Evolutionary conservation across 257 asterid species (phyloP).

Genomic region (Solanum piurae): DNA sequence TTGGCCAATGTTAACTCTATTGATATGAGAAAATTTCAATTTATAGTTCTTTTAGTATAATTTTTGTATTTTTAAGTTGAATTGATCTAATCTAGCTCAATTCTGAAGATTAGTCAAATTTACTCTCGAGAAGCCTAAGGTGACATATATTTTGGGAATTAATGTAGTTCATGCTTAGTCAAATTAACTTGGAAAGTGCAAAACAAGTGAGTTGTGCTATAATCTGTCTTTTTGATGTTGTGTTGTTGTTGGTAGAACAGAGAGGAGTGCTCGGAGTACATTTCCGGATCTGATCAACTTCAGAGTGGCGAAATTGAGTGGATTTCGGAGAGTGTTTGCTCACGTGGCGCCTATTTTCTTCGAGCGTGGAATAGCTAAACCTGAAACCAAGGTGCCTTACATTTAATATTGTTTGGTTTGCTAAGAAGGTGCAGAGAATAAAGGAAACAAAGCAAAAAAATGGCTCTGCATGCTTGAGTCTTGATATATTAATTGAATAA

Average conservation of each 20-base stretch:
- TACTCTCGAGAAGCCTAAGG: fast-evolving
- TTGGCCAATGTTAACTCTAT: not conserved
- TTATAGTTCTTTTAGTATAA: not conserved
- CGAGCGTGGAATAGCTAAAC: slow-evolving; percentile 79
- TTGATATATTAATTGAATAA: not conserved
- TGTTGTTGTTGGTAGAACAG: slow-evolving; percentile 24
- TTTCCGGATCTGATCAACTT: slow-evolving; percentile 87
- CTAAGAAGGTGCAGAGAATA: not conserved
- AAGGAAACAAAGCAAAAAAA: not conserved
- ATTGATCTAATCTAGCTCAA: not conserved
- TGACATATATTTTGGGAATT: not conserved
- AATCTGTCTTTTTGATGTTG: not conserved
- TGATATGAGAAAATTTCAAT: not conserved
- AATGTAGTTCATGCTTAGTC: not conserved
- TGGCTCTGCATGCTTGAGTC: not conserved
- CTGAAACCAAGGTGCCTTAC: slow-evolving; percentile 69
- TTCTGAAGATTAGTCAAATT: not conserved
- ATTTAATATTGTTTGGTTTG: not conserved
- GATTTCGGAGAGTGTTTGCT: slow-evolving; percentile 87
- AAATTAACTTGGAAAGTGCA: not conserved
- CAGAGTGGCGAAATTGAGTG: slow-evolving; percentile 70
- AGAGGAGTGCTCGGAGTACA: slow-evolving; percentile 91
- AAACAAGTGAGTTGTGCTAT: not conserved
- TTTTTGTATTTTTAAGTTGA: not conserved
- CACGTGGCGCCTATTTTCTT: slow-evolving; percentile 91